phyloP scores from a whole-genome alignment of 129 eudicot genomes.

The Lactuca saligna region DNA sequence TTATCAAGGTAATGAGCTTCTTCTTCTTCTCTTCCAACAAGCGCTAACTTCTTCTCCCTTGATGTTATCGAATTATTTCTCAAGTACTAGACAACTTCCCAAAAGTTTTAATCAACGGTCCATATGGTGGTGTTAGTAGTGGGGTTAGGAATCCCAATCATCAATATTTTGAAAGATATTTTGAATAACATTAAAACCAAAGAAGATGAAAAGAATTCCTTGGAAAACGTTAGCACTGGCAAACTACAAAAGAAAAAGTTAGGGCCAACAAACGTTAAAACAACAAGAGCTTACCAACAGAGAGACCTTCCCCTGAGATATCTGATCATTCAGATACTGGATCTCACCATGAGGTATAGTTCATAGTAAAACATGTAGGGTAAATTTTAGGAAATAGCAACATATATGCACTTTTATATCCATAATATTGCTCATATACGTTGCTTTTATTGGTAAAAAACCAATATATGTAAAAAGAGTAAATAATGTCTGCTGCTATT shows the following conservation, averaged over 20 bases:
- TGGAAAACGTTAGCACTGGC: slow-evolving; percentile 45
- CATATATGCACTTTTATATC: too few relatives aligned
- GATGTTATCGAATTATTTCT: too few relatives aligned
- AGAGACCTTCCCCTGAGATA: slow-evolving; percentile 40
- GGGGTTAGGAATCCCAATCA: slow-evolving; percentile 91
- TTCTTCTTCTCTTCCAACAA: too few relatives aligned
- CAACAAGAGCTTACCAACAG: slow-evolving; percentile 46
- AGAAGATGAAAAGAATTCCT: slow-evolving; percentile 40
- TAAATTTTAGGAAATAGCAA: too few relatives aligned
- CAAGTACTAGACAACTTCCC: too few relatives aligned
- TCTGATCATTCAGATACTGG: slow-evolving; percentile 51
- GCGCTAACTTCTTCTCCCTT: too few relatives aligned
- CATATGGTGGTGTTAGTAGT: slow-evolving; percentile 70
- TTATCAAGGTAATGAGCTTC: too few relatives aligned
- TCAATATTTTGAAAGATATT: slow-evolving; percentile 57
- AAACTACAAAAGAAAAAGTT: slow-evolving; percentile 40
- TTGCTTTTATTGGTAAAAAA: too few relatives aligned
- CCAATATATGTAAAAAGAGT: too few relatives aligned
- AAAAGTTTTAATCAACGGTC: too few relatives aligned
- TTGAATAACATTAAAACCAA: slow-evolving; percentile 64
- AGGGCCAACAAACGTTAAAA: slow-evolving; percentile 41
- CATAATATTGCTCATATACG: too few relatives aligned
- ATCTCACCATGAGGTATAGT: slow-evolving; percentile 50
- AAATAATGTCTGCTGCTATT: too few relatives aligned
- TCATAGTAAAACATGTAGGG: not conserved